These are phyloP conservation scores for Teratosphaeriaceae sp. DNA, from an alignment of 2,329 filamentous ascomycete genomes.

Conservation along the genomic window DNA sequence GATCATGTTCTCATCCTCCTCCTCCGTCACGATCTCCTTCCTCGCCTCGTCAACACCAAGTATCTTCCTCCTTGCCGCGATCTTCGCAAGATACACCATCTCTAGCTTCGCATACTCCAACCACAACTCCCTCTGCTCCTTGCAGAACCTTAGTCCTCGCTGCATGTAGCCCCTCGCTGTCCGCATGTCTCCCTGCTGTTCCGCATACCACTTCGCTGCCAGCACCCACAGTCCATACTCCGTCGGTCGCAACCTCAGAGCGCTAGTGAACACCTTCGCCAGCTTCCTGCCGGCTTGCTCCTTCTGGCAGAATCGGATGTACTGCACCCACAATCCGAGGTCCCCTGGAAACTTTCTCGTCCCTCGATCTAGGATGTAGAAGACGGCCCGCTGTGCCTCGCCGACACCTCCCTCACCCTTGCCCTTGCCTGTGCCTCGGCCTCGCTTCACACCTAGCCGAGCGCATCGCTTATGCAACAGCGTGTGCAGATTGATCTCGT, in stretches of 20 bases:
- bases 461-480: slow-evolving; percentile 77
- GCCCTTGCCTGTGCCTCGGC: slow-evolving; percentile 58
- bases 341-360: slow-evolving; percentile 79
- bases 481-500: slow-evolving; percentile 61
- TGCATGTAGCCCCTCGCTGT: slow-evolving; percentile 81
- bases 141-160: slow-evolving; percentile 84
- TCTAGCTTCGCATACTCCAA: slow-evolving; percentile 85
- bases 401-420: too few relatives aligned
- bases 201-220: slow-evolving; percentile 70
- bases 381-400: slow-evolving; percentile 79
- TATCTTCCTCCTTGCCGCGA: slow-evolving; percentile 65
- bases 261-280: slow-evolving; percentile 54
- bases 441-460: slow-evolving; percentile 68
- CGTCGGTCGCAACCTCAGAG: slow-evolving; percentile 77
- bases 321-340: slow-evolving; percentile 78
- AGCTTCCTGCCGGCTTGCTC: slow-evolving; percentile 57
- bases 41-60: slow-evolving; percentile 52
- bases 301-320: slow-evolving; percentile 71
- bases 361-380: slow-evolving; percentile 82
- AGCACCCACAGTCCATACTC: slow-evolving; percentile 79
- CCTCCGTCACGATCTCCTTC: slow-evolving; percentile 25
- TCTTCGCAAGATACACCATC: slow-evolving; percentile 82
- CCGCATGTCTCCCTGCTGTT: slow-evolving; percentile 78
- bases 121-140: slow-evolving; percentile 67
- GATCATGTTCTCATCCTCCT: slow-evolving; percentile 51